Conservation (phyloP, 108 stramenopile genomes). For the Aurantiochytrium sp. region DNA sequence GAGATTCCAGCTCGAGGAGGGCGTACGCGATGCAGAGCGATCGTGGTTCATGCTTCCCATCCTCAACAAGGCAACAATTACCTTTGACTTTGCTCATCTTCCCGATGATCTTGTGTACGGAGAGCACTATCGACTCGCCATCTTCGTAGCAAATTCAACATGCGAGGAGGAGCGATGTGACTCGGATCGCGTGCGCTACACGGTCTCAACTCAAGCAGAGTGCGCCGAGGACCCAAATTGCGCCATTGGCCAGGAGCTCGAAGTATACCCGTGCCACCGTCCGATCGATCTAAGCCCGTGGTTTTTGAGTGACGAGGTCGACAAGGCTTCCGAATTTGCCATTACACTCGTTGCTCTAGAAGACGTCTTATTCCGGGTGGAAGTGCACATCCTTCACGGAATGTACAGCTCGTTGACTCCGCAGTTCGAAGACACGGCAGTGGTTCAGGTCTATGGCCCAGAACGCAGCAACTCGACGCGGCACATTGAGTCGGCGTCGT, state of each 20-base stretch:
- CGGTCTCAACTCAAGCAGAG: background rate
- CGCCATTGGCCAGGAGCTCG: constrained; percentile 20
- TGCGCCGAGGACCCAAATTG: background rate
- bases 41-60: constrained; percentile 59
- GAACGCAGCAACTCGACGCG: constrained; percentile 25
- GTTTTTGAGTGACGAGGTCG: constrained; percentile 42
- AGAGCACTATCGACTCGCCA: constrained; percentile 63
- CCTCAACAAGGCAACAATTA: constrained; percentile 53
- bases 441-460: constrained; percentile 43
- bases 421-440: constrained; percentile 57
- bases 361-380: constrained; percentile 61
- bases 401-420: constrained; percentile 48
- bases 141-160: constrained; percentile 55
- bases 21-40: constrained; percentile 40
- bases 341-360: constrained; percentile 64
- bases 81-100: constrained; percentile 61
- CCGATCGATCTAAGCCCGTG: constrained; percentile 59
- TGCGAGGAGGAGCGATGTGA: constrained; percentile 58
- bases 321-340: constrained; percentile 56
- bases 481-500: background rate
- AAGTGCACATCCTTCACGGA: constrained; percentile 67
- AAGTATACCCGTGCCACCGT: constrained; percentile 58
- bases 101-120: constrained; percentile 55
- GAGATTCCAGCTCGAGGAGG: constrained; percentile 46
- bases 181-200: constrained; percentile 25